Percentiles rank a stretch among this genome's conserved stretches.
Evolutionary conservation across 2,329 filamentous ascomycete genomes (phyloP).

Genomic region (Colletotrichum spinosum): DNA sequence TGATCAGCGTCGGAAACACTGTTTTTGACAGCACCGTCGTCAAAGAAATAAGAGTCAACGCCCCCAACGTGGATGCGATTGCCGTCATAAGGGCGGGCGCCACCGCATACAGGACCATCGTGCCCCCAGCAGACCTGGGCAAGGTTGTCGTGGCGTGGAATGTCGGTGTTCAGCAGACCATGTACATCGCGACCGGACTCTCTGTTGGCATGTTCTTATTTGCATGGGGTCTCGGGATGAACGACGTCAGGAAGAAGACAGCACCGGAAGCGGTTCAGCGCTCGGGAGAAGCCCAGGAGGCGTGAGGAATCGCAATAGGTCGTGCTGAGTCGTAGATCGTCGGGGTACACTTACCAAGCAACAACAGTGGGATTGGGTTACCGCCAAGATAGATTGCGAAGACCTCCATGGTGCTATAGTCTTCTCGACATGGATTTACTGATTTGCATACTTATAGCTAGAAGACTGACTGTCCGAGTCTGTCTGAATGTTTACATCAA

Average conservation of each 20-base stretch:
- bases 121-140: constrained; percentile 45
- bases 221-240: constrained; percentile 58
- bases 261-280: neutral
- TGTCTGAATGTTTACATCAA: too few species aligned
- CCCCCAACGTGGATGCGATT: constrained; percentile 47
- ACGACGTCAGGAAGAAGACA: constrained; percentile 54
- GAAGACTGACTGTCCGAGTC: too few species aligned
- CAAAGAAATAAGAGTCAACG: neutral
- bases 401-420: too few species aligned
- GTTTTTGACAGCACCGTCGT: constrained; percentile 15
- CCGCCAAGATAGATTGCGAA: too few species aligned
- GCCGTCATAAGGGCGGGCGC: constrained; percentile 56
- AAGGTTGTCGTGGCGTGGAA: constrained; percentile 55
- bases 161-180: constrained; percentile 45
- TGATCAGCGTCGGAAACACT: constrained; percentile 51
- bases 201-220: constrained; percentile 48
- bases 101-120: constrained; percentile 48
- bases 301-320: neutral
- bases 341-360: too few species aligned
- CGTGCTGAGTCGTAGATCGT: neutral
- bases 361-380: too few species aligned
- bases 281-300: neutral
- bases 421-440: too few species aligned
- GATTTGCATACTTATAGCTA: too few species aligned
- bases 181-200: constrained; percentile 46